Base-by-base conservation (phyloP, 495 filamentous ascomycete species). In the Chaetomidium leptoderma region DNA sequence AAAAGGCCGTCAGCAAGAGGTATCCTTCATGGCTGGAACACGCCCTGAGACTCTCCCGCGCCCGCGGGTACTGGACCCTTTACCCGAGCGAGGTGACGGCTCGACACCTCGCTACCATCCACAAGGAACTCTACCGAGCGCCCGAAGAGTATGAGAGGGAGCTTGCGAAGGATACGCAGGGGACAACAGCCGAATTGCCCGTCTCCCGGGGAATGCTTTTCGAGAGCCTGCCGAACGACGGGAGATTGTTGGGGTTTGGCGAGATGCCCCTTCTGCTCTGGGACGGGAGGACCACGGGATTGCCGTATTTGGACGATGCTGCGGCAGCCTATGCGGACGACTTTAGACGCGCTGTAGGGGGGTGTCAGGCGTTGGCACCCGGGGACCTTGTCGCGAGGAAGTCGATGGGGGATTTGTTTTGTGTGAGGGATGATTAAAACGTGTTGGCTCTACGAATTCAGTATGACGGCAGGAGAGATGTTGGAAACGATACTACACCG, bases 21-120 rank as follows among this genome's bases (percentile, higher is more conserved):
- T 82, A 88, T 48, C 90, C 91, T 6, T 77, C 88, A 6, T 92
- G 90, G 81, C 78, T 89, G 60, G 89, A 93, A 70, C 82, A 89
- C 60, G 69, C 89, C 42, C 77, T 91, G 24, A 84, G 87, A 64
- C 76, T 96, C 33, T 83, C 86, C 52, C 81, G 86, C 4, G 81
- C 80, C 6, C 80, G 83, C 29, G 88, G 88, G 11, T 95, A 92
- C 71, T 84, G 77, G 63, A 79, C 87, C 45, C 72, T 91, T 0
- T 92, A 92, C 66, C 91, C 91, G 2, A 79, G 81, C 32, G 74
- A 82, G 16, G 62, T 71, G 4, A 75, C 73, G 8, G 68, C 71
- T 3, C 70, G 74, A 47, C 66, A 79, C 8, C 60, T 95, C 13
- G 86, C 78, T 6, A 86, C 81, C 10, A 69, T 92, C 3, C 90